Percentiles rank a stretch among this genome's conserved stretches.
phyloP scores from a whole-genome alignment of 306 rosid species.

The Adenanthera pavonina region DNA sequence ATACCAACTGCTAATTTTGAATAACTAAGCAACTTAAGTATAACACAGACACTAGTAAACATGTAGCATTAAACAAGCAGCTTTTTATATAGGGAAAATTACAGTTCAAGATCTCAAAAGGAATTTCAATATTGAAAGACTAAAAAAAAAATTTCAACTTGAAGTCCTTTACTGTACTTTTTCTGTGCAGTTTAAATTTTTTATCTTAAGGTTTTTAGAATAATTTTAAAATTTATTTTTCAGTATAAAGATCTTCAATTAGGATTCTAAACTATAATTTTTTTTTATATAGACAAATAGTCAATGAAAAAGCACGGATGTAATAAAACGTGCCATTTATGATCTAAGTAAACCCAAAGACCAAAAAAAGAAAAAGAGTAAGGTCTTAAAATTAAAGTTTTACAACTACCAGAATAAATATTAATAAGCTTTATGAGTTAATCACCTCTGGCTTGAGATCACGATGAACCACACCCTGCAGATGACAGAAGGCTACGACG shows the following conservation, averaged over 20 bases:
- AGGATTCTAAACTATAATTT: not conserved
- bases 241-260: no score
- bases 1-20: not conserved
- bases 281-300: not conserved
- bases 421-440: conserved; percentile 34
- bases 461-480: conserved; percentile 66
- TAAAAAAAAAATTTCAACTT: not conserved
- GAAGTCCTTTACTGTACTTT: not conserved
- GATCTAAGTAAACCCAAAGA: conserved; percentile 11
- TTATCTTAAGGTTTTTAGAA: no score
- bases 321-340: not conserved
- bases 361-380: not conserved
- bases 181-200: not conserved
- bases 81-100: no score
- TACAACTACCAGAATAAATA: not conserved
- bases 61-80: no score
- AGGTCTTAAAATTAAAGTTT: not conserved
- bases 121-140: no score
- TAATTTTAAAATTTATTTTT: no score
- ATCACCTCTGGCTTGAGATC: conserved; percentile 87
- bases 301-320: not conserved
- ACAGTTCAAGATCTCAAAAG: no score
- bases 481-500: conserved; percentile 67
- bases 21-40: not conserved
- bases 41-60: not conserved